phyloP scores from a whole-genome alignment of 1,284 basidiomycete genomes.

The Ganoderma meredithae region DNA sequence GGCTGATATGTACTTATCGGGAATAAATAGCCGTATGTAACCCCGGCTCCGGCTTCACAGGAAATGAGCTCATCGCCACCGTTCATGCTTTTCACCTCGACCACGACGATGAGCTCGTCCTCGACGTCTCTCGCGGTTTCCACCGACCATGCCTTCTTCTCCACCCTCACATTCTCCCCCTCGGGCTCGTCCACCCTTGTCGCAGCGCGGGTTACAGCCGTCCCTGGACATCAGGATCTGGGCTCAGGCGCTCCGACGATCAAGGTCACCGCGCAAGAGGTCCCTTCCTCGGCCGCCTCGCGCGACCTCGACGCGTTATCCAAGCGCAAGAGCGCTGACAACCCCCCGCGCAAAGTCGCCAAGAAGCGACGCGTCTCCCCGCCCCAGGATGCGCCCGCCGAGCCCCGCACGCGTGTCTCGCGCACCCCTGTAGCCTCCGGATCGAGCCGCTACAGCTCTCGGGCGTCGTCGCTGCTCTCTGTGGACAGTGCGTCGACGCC shows the following conservation, averaged over 20 bases:
- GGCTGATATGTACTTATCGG: not conserved
- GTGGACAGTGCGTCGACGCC: constrained; percentile 17
- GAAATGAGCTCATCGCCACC: constrained; percentile 32
- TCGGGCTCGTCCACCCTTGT: constrained; percentile 35
- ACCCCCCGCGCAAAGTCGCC: constrained; percentile 10
- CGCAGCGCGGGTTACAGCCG: constrained; percentile 40
- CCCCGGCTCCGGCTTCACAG: constrained; percentile 13
- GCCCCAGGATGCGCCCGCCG: constrained; percentile 19
- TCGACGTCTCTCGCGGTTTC: constrained; percentile 30
- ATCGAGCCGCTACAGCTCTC: constrained; percentile 32
- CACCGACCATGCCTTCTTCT: constrained; percentile 39
- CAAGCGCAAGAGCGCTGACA: constrained; percentile 30
- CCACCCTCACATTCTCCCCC: constrained; percentile 36
- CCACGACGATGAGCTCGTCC: constrained; percentile 33
- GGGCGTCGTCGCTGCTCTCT: constrained; percentile 29
- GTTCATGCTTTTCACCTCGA: constrained; percentile 20
- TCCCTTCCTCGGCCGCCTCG: constrained; percentile 27
- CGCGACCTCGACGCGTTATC: constrained; percentile 21
- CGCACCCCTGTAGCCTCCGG: constrained; percentile 30
- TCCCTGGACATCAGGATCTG: constrained; percentile 29
- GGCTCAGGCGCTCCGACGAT: constrained; percentile 33
- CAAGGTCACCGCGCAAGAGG: constrained; percentile 34
- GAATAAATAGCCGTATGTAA: constrained; percentile 3
- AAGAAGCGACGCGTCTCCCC: constrained; percentile 41
- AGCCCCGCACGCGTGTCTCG: constrained; percentile 35